A percentile compares a stretch with the other conserved stretches of the same genome.
phyloP scores from a whole-genome alignment of 2,329 filamentous ascomycete genomes.

The Chaetomium olivaceum region DNA sequence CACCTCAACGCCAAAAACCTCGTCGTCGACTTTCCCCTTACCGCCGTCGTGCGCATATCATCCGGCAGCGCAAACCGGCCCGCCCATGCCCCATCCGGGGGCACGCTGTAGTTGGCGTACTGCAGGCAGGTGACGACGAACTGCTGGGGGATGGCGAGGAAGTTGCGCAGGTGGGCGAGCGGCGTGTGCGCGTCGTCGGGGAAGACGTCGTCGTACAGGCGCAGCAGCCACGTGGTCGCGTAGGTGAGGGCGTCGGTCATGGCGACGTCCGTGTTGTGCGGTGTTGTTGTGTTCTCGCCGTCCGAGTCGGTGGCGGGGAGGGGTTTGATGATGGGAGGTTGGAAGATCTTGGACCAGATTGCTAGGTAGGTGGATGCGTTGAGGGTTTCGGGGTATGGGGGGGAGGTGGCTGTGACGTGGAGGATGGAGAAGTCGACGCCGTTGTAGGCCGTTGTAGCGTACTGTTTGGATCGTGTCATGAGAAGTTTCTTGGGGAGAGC shows the following conservation, averaged over 20 bases:
- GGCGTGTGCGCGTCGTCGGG: slow-evolving; percentile 17
- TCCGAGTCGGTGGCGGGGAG: no score
- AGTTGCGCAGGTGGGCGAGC: slow-evolving; percentile 10
- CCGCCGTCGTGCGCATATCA: slow-evolving; percentile 6
- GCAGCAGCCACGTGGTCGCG: slow-evolving; percentile 7
- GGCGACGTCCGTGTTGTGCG: background rate
- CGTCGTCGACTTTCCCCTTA: slow-evolving; percentile 2
- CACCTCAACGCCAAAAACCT: slow-evolving; percentile 1
- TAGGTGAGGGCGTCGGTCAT: slow-evolving; percentile 3
- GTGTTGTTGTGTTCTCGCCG: background rate
- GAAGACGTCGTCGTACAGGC: slow-evolving; percentile 17
- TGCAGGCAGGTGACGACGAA: slow-evolving; percentile 15
- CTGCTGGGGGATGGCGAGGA: slow-evolving; percentile 19
- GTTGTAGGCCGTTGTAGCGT: slow-evolving; percentile 11
- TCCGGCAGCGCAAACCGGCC: slow-evolving; percentile 7
- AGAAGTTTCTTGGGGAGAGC: background rate
- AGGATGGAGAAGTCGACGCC: slow-evolving; percentile 12
- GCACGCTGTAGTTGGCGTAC: slow-evolving; percentile 17
- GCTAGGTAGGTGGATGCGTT: slow-evolving; percentile 7
- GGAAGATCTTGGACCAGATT: background rate
- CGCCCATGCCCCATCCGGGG: background rate
- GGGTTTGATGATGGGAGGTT: background rate
- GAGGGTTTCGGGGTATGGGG: background rate
- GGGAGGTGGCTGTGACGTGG: slow-evolving; percentile 8
- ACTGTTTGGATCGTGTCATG: slow-evolving; percentile 18